Evolutionary conservation across 2,329 filamentous ascomycete species (phyloP).

Genomic region (Alternaria gaisen): DNA sequence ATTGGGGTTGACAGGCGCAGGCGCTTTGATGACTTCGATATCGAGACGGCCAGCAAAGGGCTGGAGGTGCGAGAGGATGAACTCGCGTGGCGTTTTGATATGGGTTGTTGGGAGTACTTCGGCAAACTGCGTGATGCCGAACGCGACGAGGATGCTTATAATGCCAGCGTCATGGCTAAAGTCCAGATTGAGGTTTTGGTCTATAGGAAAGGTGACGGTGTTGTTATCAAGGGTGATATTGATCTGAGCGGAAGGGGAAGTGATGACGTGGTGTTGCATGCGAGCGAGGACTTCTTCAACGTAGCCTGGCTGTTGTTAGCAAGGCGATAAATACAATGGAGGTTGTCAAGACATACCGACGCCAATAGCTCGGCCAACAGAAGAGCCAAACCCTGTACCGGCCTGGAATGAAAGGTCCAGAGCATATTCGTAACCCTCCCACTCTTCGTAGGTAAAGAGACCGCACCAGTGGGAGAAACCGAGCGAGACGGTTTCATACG

Average conservation of each 20-base stretch:
- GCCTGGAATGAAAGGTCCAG: conserved; percentile 73
- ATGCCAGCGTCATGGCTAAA: conserved; percentile 83
- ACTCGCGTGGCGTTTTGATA: conserved; percentile 65
- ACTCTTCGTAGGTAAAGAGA: conserved; percentile 79
- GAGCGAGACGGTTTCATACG: conserved; percentile 80
- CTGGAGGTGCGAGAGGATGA: conserved; percentile 72
- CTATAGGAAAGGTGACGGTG: conserved; percentile 73
- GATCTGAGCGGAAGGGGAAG: conserved; percentile 54
- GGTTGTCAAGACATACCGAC: conserved; percentile 63
- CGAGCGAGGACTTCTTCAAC: conserved; percentile 77
- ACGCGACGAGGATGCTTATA: conserved; percentile 73
- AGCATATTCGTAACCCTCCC: conserved; percentile 75
- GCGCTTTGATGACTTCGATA: conserved; percentile 76
- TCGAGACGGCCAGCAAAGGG: conserved; percentile 78
- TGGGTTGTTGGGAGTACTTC: conserved; percentile 63
- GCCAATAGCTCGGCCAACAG: conserved; percentile 74
- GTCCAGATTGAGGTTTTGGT: conserved; percentile 79
- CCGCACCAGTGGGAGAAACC: conserved; percentile 78
- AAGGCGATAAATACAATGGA: background rate
- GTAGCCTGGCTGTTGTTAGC: conserved; percentile 37
- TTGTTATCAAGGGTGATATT: conserved; percentile 76
- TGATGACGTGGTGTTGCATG: conserved; percentile 69
- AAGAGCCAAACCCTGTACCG: conserved; percentile 69
- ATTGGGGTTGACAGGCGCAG: conserved; percentile 62
- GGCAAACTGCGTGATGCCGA: conserved; percentile 75